phyloP scores from a whole-genome alignment of 2,329 filamentous ascomycete species.

The Domatiomyces catenatus region DNA sequence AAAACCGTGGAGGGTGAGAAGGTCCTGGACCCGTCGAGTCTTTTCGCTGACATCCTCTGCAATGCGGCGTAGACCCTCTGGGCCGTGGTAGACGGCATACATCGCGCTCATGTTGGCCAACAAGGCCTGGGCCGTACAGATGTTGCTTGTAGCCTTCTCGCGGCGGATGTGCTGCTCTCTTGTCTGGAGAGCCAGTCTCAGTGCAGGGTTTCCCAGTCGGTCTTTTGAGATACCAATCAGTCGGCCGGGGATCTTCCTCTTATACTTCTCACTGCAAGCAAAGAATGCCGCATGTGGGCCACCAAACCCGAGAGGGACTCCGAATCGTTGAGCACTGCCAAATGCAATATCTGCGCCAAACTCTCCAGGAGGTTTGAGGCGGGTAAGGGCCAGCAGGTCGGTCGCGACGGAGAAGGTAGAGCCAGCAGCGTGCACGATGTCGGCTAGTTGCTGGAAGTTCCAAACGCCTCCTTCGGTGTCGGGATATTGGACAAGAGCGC shows the following conservation, averaged over 20 bases:
- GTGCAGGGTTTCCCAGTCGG: conserved; percentile 62
- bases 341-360: conserved; percentile 94
- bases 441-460: conserved; percentile 59
- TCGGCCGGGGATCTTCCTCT: conserved; percentile 85
- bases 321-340: conserved; percentile 79
- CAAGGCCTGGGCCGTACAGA: conserved; percentile 87
- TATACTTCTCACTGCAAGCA: conserved; percentile 76
- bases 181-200: conserved; percentile 76
- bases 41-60: conserved; percentile 61
- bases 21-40: conserved; percentile 52
- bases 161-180: conserved; percentile 90
- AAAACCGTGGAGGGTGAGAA: conserved; percentile 48
- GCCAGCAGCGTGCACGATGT: conserved; percentile 60
- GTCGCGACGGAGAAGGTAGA: conserved; percentile 77
- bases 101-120: conserved; percentile 92
- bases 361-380: conserved; percentile 78
- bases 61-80: conserved; percentile 65
- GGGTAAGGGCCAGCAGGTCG: conserved; percentile 71
- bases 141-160: conserved; percentile 95
- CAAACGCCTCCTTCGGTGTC: conserved; percentile 70
- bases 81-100: conserved; percentile 89
- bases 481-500: conserved; percentile 88
- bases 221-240: conserved; percentile 87
- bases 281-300: conserved; percentile 97
- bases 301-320: conserved; percentile 80